Evolutionary conservation across 495 filamentous ascomycete genomes (phyloP), one percentile per base, ranked within the genome.

Genomic region (Penicillium bovifimosum): DNA sequence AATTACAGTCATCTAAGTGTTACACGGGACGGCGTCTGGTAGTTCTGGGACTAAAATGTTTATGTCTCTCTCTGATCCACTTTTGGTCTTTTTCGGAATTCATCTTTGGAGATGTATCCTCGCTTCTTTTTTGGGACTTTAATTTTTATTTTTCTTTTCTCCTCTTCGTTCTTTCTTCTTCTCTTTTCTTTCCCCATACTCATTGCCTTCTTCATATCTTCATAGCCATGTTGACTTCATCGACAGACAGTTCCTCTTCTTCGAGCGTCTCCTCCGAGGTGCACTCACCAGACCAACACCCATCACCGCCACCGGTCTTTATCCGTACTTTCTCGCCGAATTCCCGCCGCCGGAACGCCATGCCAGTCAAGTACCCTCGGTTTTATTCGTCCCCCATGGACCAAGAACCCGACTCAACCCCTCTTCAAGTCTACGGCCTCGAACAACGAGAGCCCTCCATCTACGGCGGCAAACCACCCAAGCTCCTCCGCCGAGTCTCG

Each of bases 351-450:
- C 59, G 62, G 9, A 42, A 47, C 28, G 60, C 44, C 5, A 63
- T 65, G 52, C 41, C 55, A 10, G 47, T 48, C 42, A 71, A 69
- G 56, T 63, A 50, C 36, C 70, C 57, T 33, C 70, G 73, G 27
- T 76, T 67, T 53, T 76, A 76, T 48, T 64, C 73, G 28, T 67
- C 71, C 10, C 73, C 71, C 1, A 24, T 73, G 38, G 63, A 64
- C 16, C 52, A 73, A 8, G 60, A 60, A 40, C 39, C 55, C 9
- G 62, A 64, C 8, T 66, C 67, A 35, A 74, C 67, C 11, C 73
- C 73, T 2, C 48, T 73, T 0, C 56, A 70, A 31, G 28, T 68
- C 43, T 74, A 74, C 44, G 73, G 73, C 49, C 54, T 69, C 20
- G 71, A 74, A 36, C 60, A 69, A 48, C 67, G 71, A 50, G 62